These are phyloP conservation scores for Backusella sp. DNA, from an alignment of 192 early-diverging fungal species.

Conservation along the genomic window DNA sequence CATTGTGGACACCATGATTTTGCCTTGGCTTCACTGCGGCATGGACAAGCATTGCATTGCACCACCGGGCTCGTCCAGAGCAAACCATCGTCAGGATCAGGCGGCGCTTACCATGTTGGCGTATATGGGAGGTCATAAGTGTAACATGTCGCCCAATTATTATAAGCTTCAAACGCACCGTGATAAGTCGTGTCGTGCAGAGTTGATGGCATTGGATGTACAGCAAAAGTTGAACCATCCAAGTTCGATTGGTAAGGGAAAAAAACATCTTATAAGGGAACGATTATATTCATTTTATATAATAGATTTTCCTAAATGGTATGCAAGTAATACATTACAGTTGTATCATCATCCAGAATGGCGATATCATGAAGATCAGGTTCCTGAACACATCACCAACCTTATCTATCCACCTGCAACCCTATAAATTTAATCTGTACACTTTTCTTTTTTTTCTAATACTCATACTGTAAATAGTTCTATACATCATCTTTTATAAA, in stretches of 20 bases:
- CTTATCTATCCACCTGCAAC: not conserved
- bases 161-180: constrained; percentile 20
- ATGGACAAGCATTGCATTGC: constrained; percentile 49
- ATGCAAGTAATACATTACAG: constrained; percentile 21
- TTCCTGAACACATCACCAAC: constrained; percentile 25
- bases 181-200: constrained; percentile 22
- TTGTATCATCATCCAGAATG: constrained; percentile 35
- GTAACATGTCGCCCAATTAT: constrained; percentile 23
- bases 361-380: constrained; percentile 28
- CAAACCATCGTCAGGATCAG: constrained; percentile 57
- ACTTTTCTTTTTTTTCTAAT: not conserved
- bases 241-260: constrained; percentile 27
- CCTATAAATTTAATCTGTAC: not conserved
- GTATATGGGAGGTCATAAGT: constrained; percentile 36
- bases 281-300: too few species aligned
- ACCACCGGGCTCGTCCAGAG: constrained; percentile 41
- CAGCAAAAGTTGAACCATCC: constrained; percentile 24
- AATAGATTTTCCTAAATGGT: constrained; percentile 33
- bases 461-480: not conserved
- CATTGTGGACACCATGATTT: constrained; percentile 35
- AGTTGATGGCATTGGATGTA: constrained; percentile 14
- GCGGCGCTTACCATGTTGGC: constrained; percentile 47
- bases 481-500: not conserved
- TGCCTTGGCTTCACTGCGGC: constrained; percentile 44
- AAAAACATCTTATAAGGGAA: not conserved